Base-by-base conservation (phyloP, 2,329 filamentous ascomycete genomes). In the Penicillium palitans region DNA sequence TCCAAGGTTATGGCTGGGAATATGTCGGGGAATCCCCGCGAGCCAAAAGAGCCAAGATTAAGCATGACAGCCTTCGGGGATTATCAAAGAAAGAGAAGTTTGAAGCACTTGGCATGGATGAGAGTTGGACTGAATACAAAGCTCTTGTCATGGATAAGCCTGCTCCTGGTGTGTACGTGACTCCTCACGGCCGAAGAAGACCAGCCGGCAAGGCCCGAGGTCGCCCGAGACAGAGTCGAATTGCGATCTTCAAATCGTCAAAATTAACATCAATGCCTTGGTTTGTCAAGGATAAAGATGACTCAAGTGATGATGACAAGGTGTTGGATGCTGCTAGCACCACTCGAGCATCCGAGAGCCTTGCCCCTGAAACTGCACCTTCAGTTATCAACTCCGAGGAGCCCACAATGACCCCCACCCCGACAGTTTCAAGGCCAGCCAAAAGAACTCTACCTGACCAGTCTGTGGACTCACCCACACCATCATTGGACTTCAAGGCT, bases 51-150 rank as follows among this genome's bases (percentile, higher is more conserved):
- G 29, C 58, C 24, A 68, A 60, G 44, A 46, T 46, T 12, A 64
- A 69, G n/a, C 47, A 55, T 5, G 60, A 66, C 17, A 60, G 53
- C 13, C 62, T 71, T 33, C 50, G 53, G 10, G 71, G 69, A 8
- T 70, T 77, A 66, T 70, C 76, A 0, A 73, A 73, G 58, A 72
- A 72, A 33, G 75, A 78, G 52, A 73, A 65, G 41, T 67, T 78
- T 2, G 71, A 76, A 57, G 71, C 74, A 24, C 64, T 74, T 53
- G 76, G 76, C 1, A 61, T 77, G 58, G 75, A 78, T 58, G 73
- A 76, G 51, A 70, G 68, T 2, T 78, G 74, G 74, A 77, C 75
- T 1, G 73, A 76, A 57, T 78, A 77, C 56, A 75, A 65, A 33
- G 67, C 74, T 25, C 56, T 76, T 4, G 55, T 74, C 5, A 72